Conservation (phyloP, 2,329 filamentous ascomycete species). For the Penicillium hordei region DNA sequence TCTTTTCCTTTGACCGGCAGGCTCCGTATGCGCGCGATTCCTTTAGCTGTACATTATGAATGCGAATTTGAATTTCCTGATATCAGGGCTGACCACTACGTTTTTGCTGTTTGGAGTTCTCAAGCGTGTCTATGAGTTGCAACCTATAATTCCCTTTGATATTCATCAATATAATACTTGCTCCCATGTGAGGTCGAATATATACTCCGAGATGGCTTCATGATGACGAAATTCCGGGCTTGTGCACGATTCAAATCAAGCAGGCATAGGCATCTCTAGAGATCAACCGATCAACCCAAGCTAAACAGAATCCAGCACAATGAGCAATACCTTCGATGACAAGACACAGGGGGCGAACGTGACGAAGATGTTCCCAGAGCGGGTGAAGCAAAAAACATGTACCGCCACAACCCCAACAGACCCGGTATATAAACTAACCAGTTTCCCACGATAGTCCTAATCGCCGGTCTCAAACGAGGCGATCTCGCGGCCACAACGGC, state of each 20-base stretch:
- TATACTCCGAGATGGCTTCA: conserved; percentile 9
- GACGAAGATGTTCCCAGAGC: conserved; percentile 28
- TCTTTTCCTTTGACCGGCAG: conserved; percentile 10
- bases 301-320: conserved; percentile 1
- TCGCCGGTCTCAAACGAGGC: conserved; percentile 26
- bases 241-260: not conserved
- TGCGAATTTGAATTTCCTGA: not conserved
- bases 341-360: conserved; percentile 35
- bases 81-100: not conserved
- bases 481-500: conserved; percentile 30
- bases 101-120: not conserved
- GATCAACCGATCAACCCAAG: not conserved
- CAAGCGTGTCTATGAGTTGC: not conserved
- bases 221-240: conserved; percentile 19
- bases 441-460: conserved; percentile 20
- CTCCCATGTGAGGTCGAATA: not conserved
- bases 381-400: conserved; percentile 35
- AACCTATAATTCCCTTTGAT: not conserved
- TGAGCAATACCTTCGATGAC: conserved; percentile 22
- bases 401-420: not conserved
- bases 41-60: conserved; percentile 12
- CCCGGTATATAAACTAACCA: not conserved
- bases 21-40: conserved; percentile 5
- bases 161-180: not conserved
- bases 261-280: not conserved